Evolutionary conservation across 305 asterid genomes (phyloP).

Genomic region (Striga hermonthica): DNA sequence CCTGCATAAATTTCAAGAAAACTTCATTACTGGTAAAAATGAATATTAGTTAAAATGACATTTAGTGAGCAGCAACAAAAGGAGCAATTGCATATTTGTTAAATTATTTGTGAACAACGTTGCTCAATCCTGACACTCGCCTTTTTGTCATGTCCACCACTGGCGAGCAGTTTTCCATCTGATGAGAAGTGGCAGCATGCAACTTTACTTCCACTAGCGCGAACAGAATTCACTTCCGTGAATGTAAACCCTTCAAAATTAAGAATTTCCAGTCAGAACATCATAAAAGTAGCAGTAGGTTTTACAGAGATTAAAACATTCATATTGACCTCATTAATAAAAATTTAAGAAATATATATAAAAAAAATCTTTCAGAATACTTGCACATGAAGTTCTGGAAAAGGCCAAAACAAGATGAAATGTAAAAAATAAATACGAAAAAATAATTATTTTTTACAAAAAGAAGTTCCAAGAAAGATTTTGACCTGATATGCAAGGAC

Average conservation of each 20-base stretch:
- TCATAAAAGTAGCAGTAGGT: background rate
- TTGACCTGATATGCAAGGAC: no score
- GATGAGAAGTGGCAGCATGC: slow-evolving; percentile 95
- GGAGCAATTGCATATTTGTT: background rate
- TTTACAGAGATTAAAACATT: slow-evolving; percentile 2
- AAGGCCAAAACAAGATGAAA: background rate
- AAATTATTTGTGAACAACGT: slow-evolving; percentile 9
- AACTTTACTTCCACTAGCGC: slow-evolving; percentile 81
- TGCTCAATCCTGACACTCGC: slow-evolving; percentile 35
- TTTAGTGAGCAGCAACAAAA: slow-evolving; percentile 11
- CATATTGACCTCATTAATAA: background rate
- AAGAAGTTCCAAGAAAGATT: no score
- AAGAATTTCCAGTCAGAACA: slow-evolving; percentile 27
- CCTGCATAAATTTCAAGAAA: slow-evolving; percentile 47
- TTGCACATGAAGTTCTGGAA: no score
- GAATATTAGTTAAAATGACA: slow-evolving; percentile 10
- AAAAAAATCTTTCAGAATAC: no score
- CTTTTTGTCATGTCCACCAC: slow-evolving; percentile 98
- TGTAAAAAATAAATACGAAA: no score
- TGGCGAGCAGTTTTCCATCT: slow-evolving; percentile 94
- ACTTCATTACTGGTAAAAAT: slow-evolving; percentile 13
- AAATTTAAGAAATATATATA: no score
- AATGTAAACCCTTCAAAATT: slow-evolving; percentile 66
- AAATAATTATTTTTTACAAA: no score
- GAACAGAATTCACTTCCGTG: slow-evolving; percentile 61